phyloP scores from a whole-genome alignment of 2,329 filamentous ascomycete genomes.

The Arthrobotrys sinensis region DNA sequence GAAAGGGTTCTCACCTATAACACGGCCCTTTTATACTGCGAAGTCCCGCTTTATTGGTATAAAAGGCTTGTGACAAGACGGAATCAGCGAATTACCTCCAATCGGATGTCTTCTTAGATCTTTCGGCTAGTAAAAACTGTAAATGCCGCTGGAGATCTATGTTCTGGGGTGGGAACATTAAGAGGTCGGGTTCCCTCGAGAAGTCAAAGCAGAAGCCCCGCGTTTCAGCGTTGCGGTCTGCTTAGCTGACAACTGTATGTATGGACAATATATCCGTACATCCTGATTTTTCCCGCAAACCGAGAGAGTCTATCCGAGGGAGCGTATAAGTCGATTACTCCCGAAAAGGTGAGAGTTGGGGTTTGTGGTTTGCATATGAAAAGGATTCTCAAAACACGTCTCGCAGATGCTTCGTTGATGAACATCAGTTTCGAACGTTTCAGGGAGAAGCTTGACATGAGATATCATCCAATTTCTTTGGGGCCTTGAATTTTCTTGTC shows the following conservation, averaged over 20 bases:
- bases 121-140: constrained; percentile 24
- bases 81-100: constrained; percentile 32
- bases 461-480: background rate
- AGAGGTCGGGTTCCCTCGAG: background rate
- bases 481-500: constrained; percentile 1
- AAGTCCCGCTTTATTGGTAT: constrained; percentile 14
- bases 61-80: constrained; percentile 16
- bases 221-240: constrained; percentile 28
- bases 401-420: background rate
- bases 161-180: constrained; percentile 5
- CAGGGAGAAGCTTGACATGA: background rate
- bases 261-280: constrained; percentile 18
- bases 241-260: background rate
- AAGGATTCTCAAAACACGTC: background rate
- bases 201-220: constrained; percentile 46
- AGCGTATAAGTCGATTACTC: too few relatives aligned
- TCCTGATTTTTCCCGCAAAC: constrained; percentile 13
- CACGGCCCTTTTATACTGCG: constrained; percentile 19
- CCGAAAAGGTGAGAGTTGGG: background rate
- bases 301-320: background rate
- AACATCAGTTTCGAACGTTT: background rate
- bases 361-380: background rate
- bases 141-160: constrained; percentile 8
- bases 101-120: constrained; percentile 43
- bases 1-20: constrained; percentile 28